Percentiles rank a stretch among this genome's conserved stretches.
Evolutionary conservation across 345 rosid species (phyloP).

Genomic region (Aquilaria malaccensis): DNA sequence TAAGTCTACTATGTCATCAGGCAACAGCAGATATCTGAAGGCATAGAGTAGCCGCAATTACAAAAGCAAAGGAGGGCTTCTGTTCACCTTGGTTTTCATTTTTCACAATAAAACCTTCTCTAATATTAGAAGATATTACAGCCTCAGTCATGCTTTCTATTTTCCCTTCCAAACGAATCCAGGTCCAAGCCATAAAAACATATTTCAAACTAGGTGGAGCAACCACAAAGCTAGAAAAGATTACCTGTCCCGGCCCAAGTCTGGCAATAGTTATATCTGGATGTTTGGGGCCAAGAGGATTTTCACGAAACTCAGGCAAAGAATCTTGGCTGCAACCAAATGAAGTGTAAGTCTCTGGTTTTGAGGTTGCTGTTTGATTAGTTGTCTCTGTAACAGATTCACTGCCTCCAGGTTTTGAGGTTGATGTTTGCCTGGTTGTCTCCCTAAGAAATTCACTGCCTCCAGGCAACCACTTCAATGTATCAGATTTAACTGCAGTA

Average conservation of each 20-base stretch:
- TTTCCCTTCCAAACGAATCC: too few relatives aligned
- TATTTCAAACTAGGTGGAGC: too few relatives aligned
- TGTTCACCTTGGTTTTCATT: too few relatives aligned
- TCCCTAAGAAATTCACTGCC: conserved; percentile 78
- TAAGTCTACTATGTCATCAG: too few relatives aligned
- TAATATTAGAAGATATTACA: too few relatives aligned
- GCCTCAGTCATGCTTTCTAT: too few relatives aligned
- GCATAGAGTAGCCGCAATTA: too few relatives aligned
- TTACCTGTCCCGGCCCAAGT: conserved; percentile 84
- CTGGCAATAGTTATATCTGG: conserved; percentile 65
- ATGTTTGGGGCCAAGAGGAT: conserved; percentile 39
- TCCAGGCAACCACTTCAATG: conserved; percentile 72
- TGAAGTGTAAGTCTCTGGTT: conserved; percentile 67
- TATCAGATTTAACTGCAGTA: conserved; percentile 61
- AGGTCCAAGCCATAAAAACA: too few relatives aligned
- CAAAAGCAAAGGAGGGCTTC: too few relatives aligned
- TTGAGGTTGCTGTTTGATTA: conserved; percentile 26
- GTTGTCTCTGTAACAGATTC: conserved; percentile 53
- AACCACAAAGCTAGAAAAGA: conserved; percentile 2
- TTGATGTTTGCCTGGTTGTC: conserved; percentile 27
- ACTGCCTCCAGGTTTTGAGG: conserved; percentile 59
- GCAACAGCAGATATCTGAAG: too few relatives aligned
- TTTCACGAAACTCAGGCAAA: conserved; percentile 45
- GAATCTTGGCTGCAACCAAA: conserved; percentile 60
- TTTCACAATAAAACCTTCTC: too few relatives aligned